Evolutionary conservation across 257 asterid species (phyloP).

Genomic region (Cinchona pubescens): DNA sequence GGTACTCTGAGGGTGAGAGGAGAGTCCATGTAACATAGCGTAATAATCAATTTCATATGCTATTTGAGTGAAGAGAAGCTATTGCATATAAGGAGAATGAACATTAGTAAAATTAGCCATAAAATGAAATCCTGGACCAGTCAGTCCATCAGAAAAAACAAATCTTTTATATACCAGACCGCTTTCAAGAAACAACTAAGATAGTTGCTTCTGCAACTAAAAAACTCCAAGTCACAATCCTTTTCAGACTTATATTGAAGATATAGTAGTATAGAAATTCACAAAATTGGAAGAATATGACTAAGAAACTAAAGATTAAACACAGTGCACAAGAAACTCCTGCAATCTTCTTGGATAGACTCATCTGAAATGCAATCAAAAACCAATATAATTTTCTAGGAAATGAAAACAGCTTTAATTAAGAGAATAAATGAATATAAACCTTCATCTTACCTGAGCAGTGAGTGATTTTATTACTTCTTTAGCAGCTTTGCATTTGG

Average conservation of each 20-base stretch:
- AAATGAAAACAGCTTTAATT: not conserved
- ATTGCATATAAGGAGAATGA: not conserved
- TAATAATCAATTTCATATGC: not conserved
- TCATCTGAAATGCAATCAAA: not conserved
- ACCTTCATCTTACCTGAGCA: slow-evolving; percentile 62
- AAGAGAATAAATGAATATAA: slow-evolving; percentile 1
- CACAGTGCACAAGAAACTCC: not conserved
- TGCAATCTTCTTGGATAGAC: not conserved
- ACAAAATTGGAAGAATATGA: not conserved
- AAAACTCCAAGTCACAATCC: not conserved
- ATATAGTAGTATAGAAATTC: not conserved
- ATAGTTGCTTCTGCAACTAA: not conserved
- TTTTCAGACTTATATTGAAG: not conserved
- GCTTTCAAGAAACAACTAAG: not conserved
- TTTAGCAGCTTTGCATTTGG: slow-evolving; percentile 95
- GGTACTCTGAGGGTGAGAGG: no score
- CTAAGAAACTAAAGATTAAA: not conserved
- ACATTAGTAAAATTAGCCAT: not conserved
- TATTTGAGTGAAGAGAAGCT: no score
- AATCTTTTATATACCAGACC: not conserved
- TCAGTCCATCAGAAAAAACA: not conserved
- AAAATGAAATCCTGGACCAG: not conserved
- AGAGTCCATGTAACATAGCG: no score
- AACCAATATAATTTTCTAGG: not conserved
- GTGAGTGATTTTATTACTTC: slow-evolving; percentile 96